Conservation (phyloP, 345 rosid genomes). For the Corchorus capsularis region DNA sequence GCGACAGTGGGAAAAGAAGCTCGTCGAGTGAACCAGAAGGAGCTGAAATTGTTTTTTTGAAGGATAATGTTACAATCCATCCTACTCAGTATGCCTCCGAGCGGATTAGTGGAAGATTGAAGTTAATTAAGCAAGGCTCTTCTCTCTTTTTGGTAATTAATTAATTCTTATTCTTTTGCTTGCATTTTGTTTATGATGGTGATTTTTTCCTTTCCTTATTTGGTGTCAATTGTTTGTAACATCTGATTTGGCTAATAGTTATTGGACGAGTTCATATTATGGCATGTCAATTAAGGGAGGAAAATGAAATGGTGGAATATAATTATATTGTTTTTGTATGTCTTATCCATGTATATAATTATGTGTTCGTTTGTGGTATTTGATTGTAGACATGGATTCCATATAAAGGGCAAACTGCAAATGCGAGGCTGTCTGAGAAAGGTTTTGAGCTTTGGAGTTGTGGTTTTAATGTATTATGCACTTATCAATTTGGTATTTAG, state of each 20-base stretch:
- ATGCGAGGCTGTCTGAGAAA: constrained; percentile 74
- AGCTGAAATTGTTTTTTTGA: constrained; percentile 67
- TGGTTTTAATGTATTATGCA: background rate
- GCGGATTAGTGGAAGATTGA: constrained; percentile 90
- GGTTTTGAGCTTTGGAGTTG: constrained; percentile 41
- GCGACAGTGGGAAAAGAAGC: constrained; percentile 65
- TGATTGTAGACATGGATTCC: constrained; percentile 87
- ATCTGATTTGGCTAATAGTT: background rate
- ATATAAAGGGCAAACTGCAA: constrained; percentile 72
- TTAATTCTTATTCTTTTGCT: background rate
- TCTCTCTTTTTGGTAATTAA: constrained; percentile 67
- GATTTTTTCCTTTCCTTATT: background rate
- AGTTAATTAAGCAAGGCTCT: constrained; percentile 77
- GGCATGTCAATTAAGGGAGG: background rate
- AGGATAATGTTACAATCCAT: constrained; percentile 89
- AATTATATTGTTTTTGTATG: constrained; percentile 1
- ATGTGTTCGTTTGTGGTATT: background rate
- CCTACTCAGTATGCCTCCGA: constrained; percentile 88
- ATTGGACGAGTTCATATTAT: background rate
- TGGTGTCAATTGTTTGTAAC: background rate
- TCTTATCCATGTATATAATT: background rate
- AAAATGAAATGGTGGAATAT: background rate
- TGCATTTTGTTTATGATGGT: background rate
- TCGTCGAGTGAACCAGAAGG: constrained; percentile 63
- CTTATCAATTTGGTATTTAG: background rate